A percentile compares a stretch with the other conserved stretches of the same genome.
Evolutionary conservation across 768 basidiomycete species (phyloP).

Genomic region (Cystobasidiopsis lactophilus): DNA sequence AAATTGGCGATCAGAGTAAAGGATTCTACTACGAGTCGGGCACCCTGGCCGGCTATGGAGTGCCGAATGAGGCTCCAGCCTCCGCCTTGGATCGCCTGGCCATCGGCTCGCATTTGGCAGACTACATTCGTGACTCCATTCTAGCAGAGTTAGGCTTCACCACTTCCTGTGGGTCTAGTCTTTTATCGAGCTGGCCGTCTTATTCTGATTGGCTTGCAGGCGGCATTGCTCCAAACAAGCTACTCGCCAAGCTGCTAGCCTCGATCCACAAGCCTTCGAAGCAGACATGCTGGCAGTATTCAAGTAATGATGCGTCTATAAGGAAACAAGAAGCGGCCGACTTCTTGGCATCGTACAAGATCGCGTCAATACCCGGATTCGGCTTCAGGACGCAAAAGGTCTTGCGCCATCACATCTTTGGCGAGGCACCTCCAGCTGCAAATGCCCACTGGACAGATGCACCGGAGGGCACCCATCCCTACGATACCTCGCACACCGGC

Average conservation of each 20-base stretch:
- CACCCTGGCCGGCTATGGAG: not conserved
- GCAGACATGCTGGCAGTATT: conserved; percentile 13
- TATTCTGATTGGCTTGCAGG: not conserved
- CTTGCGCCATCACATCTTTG: conserved; percentile 1
- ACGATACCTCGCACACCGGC: not conserved
- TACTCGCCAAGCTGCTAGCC: conserved; percentile 15
- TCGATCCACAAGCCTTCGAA: conserved; percentile 17
- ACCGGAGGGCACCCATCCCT: conserved; percentile 2
- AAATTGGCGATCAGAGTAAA: not conserved
- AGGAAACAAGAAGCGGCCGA: not conserved
- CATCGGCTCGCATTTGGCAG: conserved; percentile 15
- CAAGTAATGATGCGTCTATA: not conserved
- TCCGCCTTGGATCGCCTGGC: not conserved
- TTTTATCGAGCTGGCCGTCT: conserved; percentile 6
- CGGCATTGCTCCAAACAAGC: conserved; percentile 13
- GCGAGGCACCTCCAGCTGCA: not conserved
- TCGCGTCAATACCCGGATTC: conserved; percentile 10
- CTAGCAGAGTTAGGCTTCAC: conserved; percentile 11
- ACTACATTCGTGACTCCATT: conserved; percentile 12
- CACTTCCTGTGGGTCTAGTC: conserved; percentile 16
- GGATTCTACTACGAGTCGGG: conserved; percentile 11
- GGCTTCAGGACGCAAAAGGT: conserved; percentile 3
- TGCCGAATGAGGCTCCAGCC: not conserved
- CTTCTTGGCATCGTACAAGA: conserved; percentile 9
- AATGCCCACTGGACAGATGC: not conserved